Evolutionary conservation across 2,329 filamentous ascomycete genomes (phyloP).

Genomic region (Arthrobotrys sphaeroides): DNA sequence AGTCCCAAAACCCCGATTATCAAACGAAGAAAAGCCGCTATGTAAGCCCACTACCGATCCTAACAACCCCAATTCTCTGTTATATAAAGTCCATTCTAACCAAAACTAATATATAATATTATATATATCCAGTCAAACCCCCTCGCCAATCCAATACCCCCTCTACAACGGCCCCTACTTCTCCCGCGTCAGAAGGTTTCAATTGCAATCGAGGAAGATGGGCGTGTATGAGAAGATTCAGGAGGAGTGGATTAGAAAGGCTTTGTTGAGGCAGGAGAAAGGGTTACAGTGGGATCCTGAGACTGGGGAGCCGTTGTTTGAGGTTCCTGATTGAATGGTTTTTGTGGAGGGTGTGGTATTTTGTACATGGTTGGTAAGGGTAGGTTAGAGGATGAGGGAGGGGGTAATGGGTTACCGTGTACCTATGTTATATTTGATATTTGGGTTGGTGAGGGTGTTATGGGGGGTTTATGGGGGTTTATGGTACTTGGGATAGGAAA

Average conservation of each 20-base stretch:
- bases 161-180: not conserved
- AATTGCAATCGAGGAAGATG: not conserved
- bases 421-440: no score
- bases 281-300: conserved; percentile 30
- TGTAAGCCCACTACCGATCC: no score
- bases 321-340: not conserved
- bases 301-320: conserved; percentile 40
- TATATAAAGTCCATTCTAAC: no score
- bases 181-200: conserved; percentile 1
- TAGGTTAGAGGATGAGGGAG: no score
- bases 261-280: conserved; percentile 27
- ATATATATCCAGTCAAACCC: not conserved
- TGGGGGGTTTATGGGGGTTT: no score
- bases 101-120: not conserved
- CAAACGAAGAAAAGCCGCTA: not conserved
- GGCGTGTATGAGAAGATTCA: conserved; percentile 44
- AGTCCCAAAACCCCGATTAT: not conserved
- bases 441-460: no score
- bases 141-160: not conserved
- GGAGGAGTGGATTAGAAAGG: conserved; percentile 37
- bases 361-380: no score
- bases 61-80: no score
- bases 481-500: no score
- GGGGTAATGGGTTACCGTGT: no score
- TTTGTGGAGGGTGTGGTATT: no score